Evolutionary conservation across 2,329 filamentous ascomycete genomes (phyloP), one percentile per base, ranked within the genome.

Genomic region (Aspergillus sp.): DNA sequence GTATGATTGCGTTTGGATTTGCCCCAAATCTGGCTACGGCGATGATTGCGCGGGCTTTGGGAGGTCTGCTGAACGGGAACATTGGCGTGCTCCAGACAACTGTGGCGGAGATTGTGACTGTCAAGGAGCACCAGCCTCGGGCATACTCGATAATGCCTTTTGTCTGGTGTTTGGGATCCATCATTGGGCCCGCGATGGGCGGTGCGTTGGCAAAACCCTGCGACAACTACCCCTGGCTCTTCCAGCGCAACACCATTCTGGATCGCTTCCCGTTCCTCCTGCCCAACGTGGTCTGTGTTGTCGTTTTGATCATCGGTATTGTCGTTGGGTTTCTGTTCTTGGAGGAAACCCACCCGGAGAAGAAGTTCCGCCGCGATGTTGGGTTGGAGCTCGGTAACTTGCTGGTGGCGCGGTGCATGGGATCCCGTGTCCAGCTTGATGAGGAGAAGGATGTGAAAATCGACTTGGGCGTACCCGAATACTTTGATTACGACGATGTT

Each of bases 71-170:
- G 62, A 99, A 99, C 69, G 94, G 94, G 57, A 97, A 97, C 72
- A 95, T 96, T 66, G 93, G 92, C 45, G 93, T 96, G 3, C 79
- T 97, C 60, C 90, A 96, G 70, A 97, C 93, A 5, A 97, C 93
- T 0, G 91, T 99, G 35, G 90, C 90, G 16, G 94, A 99, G 71
- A 81, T 99, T 54, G 88, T 97, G 22, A 96, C 90, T 3, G 87
- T 89, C 54, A 95, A 96, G 74, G 88, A 93, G 71, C 91, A 97
- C 69, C 92, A 97, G 71, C 88, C 92, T 61, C 89, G 90, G 63
- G 94, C 93, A 46, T 99, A 95, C 74, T 90, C 93, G 11, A 92
- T 97, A 61, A 96, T 99, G 91, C 94, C 94, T 6, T 90, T 96
- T 69, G 90, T 97, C 22, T 99, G 94, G 94, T 96, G 92, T 68